Conservation (phyloP, 2,329 filamentous ascomycete species). For the Aspergillus ochraceoroseus region DNA sequence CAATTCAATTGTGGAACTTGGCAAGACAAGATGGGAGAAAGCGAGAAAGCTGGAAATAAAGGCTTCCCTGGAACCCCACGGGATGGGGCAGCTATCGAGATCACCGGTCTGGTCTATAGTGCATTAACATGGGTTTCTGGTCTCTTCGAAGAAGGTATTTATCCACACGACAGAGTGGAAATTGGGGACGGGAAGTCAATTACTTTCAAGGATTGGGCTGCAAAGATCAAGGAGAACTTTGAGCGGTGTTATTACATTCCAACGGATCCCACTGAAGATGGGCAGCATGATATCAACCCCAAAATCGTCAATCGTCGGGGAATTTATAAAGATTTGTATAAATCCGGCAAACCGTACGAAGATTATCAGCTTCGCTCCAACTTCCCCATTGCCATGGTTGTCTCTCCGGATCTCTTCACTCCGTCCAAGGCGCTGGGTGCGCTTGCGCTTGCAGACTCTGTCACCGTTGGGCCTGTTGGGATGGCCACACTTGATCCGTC, state of each 20-base stretch:
- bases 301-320: conserved; percentile 79
- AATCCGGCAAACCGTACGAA: conserved; percentile 89
- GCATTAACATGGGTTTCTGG: conserved; percentile 72
- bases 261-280: conserved; percentile 62
- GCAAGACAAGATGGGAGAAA: conserved; percentile 99
- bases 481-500: conserved; percentile 93
- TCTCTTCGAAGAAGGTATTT: conserved; percentile 64
- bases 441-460: conserved; percentile 71
- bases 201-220: conserved; percentile 72
- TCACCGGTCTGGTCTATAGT: conserved; percentile 89
- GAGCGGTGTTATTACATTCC: conserved; percentile 91
- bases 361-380: conserved; percentile 96
- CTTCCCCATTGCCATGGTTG: conserved; percentile 92
- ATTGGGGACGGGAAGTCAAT: conserved; percentile 59
- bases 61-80: conserved; percentile 93
- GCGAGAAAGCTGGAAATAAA: conserved; percentile 81
- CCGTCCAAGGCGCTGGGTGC: conserved; percentile 71
- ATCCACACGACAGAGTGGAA: conserved; percentile 67
- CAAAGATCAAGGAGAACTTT: conserved; percentile 75
- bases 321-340: conserved; percentile 97
- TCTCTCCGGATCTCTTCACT: conserved; percentile 82
- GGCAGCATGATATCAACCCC: conserved; percentile 72
- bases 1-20: conserved; percentile 95
- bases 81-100: conserved; percentile 91
- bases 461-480: conserved; percentile 78